Conservation (phyloP, 306 rosid genomes). For the Senna tora region DNA sequence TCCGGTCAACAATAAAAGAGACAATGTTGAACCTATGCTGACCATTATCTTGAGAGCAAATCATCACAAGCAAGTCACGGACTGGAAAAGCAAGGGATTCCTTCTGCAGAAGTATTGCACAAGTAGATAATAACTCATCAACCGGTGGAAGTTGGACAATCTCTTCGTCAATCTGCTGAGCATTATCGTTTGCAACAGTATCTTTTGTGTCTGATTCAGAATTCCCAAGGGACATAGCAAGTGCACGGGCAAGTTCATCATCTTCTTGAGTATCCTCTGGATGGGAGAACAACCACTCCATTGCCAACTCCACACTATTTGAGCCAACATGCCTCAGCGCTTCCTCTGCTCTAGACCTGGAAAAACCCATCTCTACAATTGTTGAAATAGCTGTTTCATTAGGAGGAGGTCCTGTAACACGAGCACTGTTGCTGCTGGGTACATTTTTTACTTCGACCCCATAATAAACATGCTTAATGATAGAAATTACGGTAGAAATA, state of each 20-base stretch:
- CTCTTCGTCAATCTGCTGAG: slow-evolving; percentile 80
- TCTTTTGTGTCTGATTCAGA: slow-evolving; percentile 83
- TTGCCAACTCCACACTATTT: slow-evolving; percentile 95
- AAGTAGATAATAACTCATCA: slow-evolving; percentile 83
- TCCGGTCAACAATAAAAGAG: slow-evolving; percentile 71
- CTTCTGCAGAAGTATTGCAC: slow-evolving; percentile 82
- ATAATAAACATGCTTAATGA: slow-evolving; percentile 81
- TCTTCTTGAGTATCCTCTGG: slow-evolving; percentile 92
- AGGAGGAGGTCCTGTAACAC: slow-evolving; percentile 87
- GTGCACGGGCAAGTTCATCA: slow-evolving; percentile 99
- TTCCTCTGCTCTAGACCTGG: slow-evolving; percentile 94
- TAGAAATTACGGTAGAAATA: slow-evolving; percentile 77
- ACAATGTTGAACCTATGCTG: slow-evolving; percentile 68
- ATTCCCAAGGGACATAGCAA: slow-evolving; percentile 95
- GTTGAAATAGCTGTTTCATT: slow-evolving; percentile 89
- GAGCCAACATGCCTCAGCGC: slow-evolving; percentile 96
- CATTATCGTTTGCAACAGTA: slow-evolving; percentile 51
- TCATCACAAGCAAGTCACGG: slow-evolving; percentile 85
- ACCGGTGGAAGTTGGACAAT: slow-evolving; percentile 82
- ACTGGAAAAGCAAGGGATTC: slow-evolving; percentile 92
- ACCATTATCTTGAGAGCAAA: slow-evolving; percentile 91
- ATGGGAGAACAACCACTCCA: slow-evolving; percentile 99
- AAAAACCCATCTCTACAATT: slow-evolving; percentile 96
- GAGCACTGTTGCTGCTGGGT: slow-evolving; percentile 60
- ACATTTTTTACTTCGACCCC: slow-evolving; percentile 94